Conservation (phyloP, 805 yeast genomes). For the Candida glaebosa region DNA sequence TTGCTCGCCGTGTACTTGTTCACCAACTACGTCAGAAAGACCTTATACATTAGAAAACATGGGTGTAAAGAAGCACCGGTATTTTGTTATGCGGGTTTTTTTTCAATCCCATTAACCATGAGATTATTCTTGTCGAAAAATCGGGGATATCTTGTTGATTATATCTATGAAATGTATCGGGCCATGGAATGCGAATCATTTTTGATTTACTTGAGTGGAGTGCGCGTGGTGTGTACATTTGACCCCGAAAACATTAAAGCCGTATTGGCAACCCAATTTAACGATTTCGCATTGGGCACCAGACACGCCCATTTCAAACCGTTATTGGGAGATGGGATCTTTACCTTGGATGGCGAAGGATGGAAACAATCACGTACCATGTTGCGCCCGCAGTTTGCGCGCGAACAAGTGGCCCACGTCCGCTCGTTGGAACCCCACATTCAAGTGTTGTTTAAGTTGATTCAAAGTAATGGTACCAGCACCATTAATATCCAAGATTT, state of each 20-base stretch:
- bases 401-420: conserved; percentile 34
- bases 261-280: conserved; percentile 31
- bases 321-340: conserved; percentile 35
- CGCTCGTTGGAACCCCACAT: conserved; percentile 29
- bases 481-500: conserved; percentile 32
- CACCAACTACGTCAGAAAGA: neutral
- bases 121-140: neutral
- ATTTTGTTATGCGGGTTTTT: conserved; percentile 5
- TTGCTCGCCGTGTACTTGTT: conserved; percentile 3
- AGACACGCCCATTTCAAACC: conserved; percentile 29
- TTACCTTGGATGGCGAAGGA: conserved; percentile 33
- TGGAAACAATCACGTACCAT: conserved; percentile 36
- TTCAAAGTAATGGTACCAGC: conserved; percentile 16
- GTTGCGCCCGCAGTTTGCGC: conserved; percentile 37
- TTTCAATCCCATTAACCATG: neutral
- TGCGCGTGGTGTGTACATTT: conserved; percentile 21
- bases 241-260: conserved; percentile 38
- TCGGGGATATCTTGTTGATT: conserved; percentile 4
- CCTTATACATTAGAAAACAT: conserved; percentile 9
- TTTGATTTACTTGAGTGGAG: conserved; percentile 8
- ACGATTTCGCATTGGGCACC: conserved; percentile 31
- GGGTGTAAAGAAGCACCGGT: conserved; percentile 15
- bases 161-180: conserved; percentile 24
- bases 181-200: conserved; percentile 12
- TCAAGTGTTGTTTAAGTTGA: conserved; percentile 20